A percentile compares a stretch with the other conserved stretches of the same genome.
These are phyloP conservation scores for Aureobasidium sp. DNA, from an alignment of 2,329 filamentous ascomycete genomes.

Conservation along the genomic window DNA sequence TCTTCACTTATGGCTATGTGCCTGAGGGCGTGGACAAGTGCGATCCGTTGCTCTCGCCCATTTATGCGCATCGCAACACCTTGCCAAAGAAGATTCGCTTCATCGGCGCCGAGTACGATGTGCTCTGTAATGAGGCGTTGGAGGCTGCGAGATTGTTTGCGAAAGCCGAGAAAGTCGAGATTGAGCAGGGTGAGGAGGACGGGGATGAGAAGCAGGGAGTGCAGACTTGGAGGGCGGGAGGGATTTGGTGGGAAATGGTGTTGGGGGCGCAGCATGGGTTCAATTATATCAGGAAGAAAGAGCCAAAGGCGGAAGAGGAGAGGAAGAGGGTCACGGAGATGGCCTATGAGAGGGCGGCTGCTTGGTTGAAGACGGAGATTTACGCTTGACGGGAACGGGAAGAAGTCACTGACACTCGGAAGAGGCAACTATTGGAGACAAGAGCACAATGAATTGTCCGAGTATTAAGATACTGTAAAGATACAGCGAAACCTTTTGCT, in stretches of 20 bases:
- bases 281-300: slow-evolving; percentile 8
- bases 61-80: neutral
- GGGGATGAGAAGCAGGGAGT: neutral
- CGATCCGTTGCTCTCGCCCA: neutral
- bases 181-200: neutral
- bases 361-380: slow-evolving; percentile 6
- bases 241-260: slow-evolving; percentile 1
- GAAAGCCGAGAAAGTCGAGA: neutral
- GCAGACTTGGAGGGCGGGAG: neutral
- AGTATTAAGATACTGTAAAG: too few relatives aligned
- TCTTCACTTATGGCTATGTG: slow-evolving; percentile 11
- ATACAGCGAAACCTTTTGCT: too few relatives aligned
- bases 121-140: neutral
- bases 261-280: slow-evolving; percentile 8
- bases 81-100: neutral
- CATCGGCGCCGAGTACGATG: slow-evolving; percentile 8
- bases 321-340: neutral
- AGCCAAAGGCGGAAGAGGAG: neutral
- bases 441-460: too few relatives aligned
- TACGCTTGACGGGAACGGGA: slow-evolving; percentile 5
- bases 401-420: too few relatives aligned
- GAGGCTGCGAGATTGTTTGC: neutral
- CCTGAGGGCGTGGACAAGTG: neutral
- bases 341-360: neutral
- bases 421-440: too few relatives aligned